Evolutionary conservation across 805 yeast genomes (phyloP).

Genomic region (Zygotorulaspora florentina): DNA sequence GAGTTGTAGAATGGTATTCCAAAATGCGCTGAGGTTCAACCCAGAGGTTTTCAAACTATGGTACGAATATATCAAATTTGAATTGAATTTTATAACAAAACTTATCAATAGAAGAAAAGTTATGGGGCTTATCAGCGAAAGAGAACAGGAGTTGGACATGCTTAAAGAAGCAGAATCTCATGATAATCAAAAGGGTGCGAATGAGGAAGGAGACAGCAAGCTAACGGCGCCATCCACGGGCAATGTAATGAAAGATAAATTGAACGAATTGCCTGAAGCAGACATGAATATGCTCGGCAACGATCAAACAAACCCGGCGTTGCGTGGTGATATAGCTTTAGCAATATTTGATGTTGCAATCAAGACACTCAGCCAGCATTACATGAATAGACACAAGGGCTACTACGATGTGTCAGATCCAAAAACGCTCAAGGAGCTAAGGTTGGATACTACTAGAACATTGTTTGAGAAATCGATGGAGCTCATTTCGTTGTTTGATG

Average conservation of each 20-base stretch:
- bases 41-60: slow-evolving; percentile 68
- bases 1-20: slow-evolving; percentile 83
- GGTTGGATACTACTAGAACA: slow-evolving; percentile 26
- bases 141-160: slow-evolving; percentile 56
- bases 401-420: slow-evolving; percentile 31
- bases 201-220: slow-evolving; percentile 38
- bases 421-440: slow-evolving; percentile 34
- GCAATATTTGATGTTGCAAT: slow-evolving; percentile 66
- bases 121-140: slow-evolving; percentile 70
- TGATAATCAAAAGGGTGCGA: slow-evolving; percentile 28
- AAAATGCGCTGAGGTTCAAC: slow-evolving; percentile 80
- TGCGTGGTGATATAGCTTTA: slow-evolving; percentile 67
- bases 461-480: slow-evolving; percentile 42
- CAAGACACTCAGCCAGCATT: slow-evolving; percentile 40
- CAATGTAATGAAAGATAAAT: slow-evolving; percentile 55
- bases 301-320: slow-evolving; percentile 77
- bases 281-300: slow-evolving; percentile 81
- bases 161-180: slow-evolving; percentile 30
- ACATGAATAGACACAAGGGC: slow-evolving; percentile 33
- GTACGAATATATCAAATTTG: slow-evolving; percentile 84
- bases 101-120: slow-evolving; percentile 78
- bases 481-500: slow-evolving; percentile 58
- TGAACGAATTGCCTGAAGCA: slow-evolving; percentile 78
- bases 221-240: slow-evolving; percentile 47
- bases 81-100: slow-evolving; percentile 78